A percentile compares a stretch with the other conserved stretches of the same genome.
Evolutionary conservation across 345 rosid species (phyloP).

Genomic region (Nephelium lappaceum): DNA sequence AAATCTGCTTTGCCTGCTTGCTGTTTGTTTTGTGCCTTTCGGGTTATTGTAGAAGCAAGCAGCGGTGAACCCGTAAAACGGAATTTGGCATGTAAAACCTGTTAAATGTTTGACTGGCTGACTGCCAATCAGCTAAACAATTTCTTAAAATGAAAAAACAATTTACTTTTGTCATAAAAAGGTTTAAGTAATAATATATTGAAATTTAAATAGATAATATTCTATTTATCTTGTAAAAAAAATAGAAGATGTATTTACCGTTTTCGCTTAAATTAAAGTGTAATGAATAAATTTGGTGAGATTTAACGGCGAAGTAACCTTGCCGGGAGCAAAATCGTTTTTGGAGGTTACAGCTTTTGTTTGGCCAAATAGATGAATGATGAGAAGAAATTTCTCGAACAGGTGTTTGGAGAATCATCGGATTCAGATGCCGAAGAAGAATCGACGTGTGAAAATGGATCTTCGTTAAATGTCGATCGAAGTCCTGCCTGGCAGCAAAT

Average conservation of each 20-base stretch:
- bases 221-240: background rate
- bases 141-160: too few species aligned
- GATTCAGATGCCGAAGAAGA: constrained; percentile 54
- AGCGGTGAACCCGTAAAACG: background rate
- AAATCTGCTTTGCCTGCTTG: background rate
- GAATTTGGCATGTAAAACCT: background rate
- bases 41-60: background rate
- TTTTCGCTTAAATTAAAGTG: background rate
- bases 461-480: background rate
- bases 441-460: constrained; percentile 9
- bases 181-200: too few species aligned
- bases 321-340: background rate
- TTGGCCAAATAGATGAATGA: constrained; percentile 16
- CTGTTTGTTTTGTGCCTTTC: background rate
- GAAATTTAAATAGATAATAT: too few species aligned
- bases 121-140: too few species aligned
- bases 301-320: background rate
- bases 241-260: too few species aligned
- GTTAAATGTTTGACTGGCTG: too few species aligned
- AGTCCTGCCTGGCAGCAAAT: constrained; percentile 55
- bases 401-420: constrained; percentile 79
- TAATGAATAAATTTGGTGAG: background rate
- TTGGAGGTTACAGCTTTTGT: background rate
- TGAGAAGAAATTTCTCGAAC: constrained; percentile 25
- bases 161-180: too few species aligned